Percentiles rank a stretch among this genome's conserved stretches.
Conservation (phyloP, 2,329 filamentous ascomycete genomes). For the Trichoderma sp. region DNA sequence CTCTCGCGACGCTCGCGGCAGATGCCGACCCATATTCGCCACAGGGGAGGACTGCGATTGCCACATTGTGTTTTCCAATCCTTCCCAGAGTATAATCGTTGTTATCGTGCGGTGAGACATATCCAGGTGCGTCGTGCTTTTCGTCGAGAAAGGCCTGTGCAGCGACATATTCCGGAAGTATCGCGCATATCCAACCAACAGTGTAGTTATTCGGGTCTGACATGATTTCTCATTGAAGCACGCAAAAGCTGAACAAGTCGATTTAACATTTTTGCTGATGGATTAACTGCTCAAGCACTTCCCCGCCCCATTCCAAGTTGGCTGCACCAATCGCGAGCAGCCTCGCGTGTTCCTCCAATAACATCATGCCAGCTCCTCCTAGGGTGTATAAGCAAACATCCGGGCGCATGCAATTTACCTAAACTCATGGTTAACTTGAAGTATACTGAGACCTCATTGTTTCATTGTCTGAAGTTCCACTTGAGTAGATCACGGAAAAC, state of each 20-base stretch:
- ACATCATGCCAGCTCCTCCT: background rate
- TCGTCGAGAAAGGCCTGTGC: background rate
- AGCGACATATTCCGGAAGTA: background rate
- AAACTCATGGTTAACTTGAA: background rate
- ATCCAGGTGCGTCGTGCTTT: background rate
- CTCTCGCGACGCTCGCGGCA: background rate
- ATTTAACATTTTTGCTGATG: too few relatives aligned
- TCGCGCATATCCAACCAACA: background rate
- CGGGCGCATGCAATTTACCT: background rate
- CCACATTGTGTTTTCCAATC: background rate
- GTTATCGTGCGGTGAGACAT: background rate
- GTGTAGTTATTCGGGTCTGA: background rate
- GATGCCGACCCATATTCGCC: background rate
- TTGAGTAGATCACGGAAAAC: background rate
- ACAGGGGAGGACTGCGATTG: background rate
- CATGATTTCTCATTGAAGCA: too few relatives aligned
- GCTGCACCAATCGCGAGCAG: background rate
- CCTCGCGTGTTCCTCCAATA: background rate
- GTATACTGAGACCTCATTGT: background rate
- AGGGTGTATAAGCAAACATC: background rate
- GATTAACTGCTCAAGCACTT: background rate
- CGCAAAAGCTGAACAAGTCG: too few relatives aligned
- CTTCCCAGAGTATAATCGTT: background rate
- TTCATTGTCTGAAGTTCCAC: background rate
- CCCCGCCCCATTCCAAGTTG: background rate